Conservation (phyloP, 1,139 yeast genomes). For the Yamadazyma atmosphaerica region DNA sequence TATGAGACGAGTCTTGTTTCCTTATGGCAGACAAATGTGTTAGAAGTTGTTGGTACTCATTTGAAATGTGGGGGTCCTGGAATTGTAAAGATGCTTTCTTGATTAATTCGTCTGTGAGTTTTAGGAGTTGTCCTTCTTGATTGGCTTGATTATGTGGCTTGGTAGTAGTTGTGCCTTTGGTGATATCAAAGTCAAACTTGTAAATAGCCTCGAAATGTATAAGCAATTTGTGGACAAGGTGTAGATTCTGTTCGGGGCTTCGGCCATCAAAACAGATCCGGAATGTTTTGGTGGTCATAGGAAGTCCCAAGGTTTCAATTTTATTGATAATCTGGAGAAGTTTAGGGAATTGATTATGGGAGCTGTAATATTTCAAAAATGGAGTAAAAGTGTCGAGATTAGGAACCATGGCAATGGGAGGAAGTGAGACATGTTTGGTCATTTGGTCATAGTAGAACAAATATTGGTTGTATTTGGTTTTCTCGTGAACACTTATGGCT, state of each 20-base stretch:
- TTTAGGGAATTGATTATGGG: conserved; percentile 3
- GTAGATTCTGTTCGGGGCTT: conserved; percentile 9
- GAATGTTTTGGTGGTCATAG: conserved; percentile 29
- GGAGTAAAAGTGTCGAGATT: conserved; percentile 29
- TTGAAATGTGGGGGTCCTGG: neutral
- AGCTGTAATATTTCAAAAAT: conserved; percentile 19
- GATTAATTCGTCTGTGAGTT: conserved; percentile 22
- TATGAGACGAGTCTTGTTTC: too few relatives aligned
- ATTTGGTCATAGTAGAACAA: conserved; percentile 21
- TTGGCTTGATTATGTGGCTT: too few relatives aligned
- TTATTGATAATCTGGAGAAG: conserved; percentile 9
- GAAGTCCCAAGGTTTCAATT: conserved; percentile 20
- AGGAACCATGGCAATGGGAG: conserved; percentile 20
- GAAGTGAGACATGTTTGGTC: conserved; percentile 25
- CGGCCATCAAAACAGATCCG: conserved; percentile 15
- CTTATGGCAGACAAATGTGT: conserved; percentile 6
- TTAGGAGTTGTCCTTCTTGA: conserved; percentile 27
- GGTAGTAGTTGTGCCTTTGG: neutral
- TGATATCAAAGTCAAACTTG: conserved; percentile 17
- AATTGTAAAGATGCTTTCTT: conserved; percentile 10
- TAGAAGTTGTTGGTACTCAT: conserved; percentile 11
- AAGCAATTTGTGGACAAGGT: conserved; percentile 18
- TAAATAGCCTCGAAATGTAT: conserved; percentile 21
- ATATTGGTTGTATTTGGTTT: conserved; percentile 17
- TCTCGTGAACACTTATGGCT: conserved; percentile 21